These are phyloP conservation scores for Karstenula rhodostoma DNA, from an alignment of 2,329 filamentous ascomycete species.

Conservation along the genomic window DNA sequence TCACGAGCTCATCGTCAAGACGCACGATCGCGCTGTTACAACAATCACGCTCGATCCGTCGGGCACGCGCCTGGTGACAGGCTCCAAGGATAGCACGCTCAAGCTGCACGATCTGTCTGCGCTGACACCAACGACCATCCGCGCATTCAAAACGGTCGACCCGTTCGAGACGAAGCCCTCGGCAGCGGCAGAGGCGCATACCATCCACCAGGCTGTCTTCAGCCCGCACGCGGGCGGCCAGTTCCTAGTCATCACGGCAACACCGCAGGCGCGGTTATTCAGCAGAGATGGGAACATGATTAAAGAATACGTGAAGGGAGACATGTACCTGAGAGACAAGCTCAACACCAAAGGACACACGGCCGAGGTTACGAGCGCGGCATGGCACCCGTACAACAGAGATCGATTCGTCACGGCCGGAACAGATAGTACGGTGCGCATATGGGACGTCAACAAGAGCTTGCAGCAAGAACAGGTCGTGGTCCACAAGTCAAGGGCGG, in stretches of 20 bases:
- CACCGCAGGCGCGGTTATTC: slow-evolving; percentile 88
- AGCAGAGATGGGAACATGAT: slow-evolving; percentile 86
- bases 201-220: slow-evolving; percentile 86
- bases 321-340: slow-evolving; percentile 98
- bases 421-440: slow-evolving; percentile 92
- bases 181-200: slow-evolving; percentile 80
- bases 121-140: slow-evolving; percentile 93
- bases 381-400: slow-evolving; percentile 88
- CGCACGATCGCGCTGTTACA: slow-evolving; percentile 87
- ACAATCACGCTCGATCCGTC: slow-evolving; percentile 84
- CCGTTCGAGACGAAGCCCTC: slow-evolving; percentile 79
- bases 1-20: slow-evolving; percentile 91
- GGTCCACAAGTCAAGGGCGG: slow-evolving; percentile 92
- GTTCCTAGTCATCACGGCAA: slow-evolving; percentile 86
- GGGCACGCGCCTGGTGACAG: slow-evolving; percentile 85
- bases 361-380: slow-evolving; percentile 86
- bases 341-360: slow-evolving; percentile 97
- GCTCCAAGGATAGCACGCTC: slow-evolving; percentile 87
- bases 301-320: slow-evolving; percentile 92
- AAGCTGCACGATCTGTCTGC: slow-evolving; percentile 96
- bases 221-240: slow-evolving; percentile 81
- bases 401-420: slow-evolving; percentile 90
- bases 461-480: slow-evolving; percentile 91
- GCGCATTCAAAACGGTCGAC: slow-evolving; percentile 92
- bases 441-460: slow-evolving; percentile 96